Base-by-base conservation (phyloP, 176 grass and related monocot species). In the Oryza brachyantha region DNA sequence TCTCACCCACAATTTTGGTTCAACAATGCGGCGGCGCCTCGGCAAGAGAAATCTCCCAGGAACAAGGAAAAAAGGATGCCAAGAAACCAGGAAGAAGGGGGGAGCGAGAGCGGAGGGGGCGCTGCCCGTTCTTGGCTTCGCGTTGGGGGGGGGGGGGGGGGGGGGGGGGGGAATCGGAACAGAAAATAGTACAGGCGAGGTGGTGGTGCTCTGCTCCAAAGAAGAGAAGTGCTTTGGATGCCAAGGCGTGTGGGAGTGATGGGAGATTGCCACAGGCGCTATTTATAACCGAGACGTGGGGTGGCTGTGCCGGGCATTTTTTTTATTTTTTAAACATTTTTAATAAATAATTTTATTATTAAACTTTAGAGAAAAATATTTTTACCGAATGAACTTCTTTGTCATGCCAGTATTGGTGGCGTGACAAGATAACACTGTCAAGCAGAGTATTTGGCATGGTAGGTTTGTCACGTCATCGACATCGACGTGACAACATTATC, bases 1-100 rank as follows among this genome's bases (percentile, higher is more conserved):
- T 52, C 45, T 50, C 45, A 76, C 84, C 75, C 84, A 86, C 64
- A 12, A 34, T 76, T 40, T 10, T 57, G 10, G 43, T 74, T 67
- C 83, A 27, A 65, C 25, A 42, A 61, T 12, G 27, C 21, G 50
- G 57, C 28, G 28, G 38, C 19, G 24, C 29, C 3, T 50, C 13
- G 73, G 38, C 46, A 22, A 41, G 48, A 70, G 6, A 10, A 57
- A 36, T 21, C 2, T 10, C 38, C 21, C 70, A 1, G 19, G 19
- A 63, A n/a, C n/a, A n/a, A n/a, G n/a, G n/a, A n/a, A n/a, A n/a
- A n/a, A n/a, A 52, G 43, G 46, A 40, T 28, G 46, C 66, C 66
- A 39, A 42, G 37, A 62, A 58, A 69, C 35, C 27, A 42, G 24
- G 48, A 29, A 22, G n/a, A n/a, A 22, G 12, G 12, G 0, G 19